Percentiles rank a stretch among this genome's conserved stretches.
Evolutionary conservation across 495 filamentous ascomycete genomes (phyloP).

Genomic region (Talaromyces liani): DNA sequence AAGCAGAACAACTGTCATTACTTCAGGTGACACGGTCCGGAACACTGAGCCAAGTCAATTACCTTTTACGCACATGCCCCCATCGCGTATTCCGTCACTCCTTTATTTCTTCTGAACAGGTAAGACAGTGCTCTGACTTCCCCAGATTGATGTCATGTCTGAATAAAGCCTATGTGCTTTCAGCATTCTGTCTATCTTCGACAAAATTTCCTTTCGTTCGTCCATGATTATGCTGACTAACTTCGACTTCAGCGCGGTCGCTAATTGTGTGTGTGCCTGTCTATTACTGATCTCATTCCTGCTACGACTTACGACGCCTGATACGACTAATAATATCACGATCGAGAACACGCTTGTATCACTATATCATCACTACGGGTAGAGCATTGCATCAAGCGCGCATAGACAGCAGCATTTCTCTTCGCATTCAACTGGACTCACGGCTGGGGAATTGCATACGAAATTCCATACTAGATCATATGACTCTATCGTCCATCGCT

Average conservation of each 20-base stretch:
- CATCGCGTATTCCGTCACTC: background rate
- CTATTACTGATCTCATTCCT: background rate
- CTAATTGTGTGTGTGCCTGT: constrained; percentile 7
- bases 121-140: background rate
- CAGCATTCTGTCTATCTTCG: background rate
- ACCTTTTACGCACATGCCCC: background rate
- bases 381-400: constrained; percentile 3
- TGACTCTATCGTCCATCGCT: constrained; percentile 27
- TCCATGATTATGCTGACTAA: background rate
- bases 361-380: background rate
- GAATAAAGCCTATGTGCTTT: background rate
- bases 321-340: constrained; percentile 9
- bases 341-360: constrained; percentile 4
- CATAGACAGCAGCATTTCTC: background rate
- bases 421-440: background rate
- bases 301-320: constrained; percentile 7
- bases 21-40: background rate
- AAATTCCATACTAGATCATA: background rate
- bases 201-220: background rate
- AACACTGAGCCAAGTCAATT: background rate
- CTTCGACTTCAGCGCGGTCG: constrained; percentile 3
- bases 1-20: background rate
- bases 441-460: background rate
- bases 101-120: constrained; percentile 7
- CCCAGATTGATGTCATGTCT: background rate